Percentiles rank a stretch among this genome's conserved stretches.
These are phyloP conservation scores for Annona squamosa DNA, from an alignment of 164 flowering plant genomes.

Conservation along the genomic window DNA sequence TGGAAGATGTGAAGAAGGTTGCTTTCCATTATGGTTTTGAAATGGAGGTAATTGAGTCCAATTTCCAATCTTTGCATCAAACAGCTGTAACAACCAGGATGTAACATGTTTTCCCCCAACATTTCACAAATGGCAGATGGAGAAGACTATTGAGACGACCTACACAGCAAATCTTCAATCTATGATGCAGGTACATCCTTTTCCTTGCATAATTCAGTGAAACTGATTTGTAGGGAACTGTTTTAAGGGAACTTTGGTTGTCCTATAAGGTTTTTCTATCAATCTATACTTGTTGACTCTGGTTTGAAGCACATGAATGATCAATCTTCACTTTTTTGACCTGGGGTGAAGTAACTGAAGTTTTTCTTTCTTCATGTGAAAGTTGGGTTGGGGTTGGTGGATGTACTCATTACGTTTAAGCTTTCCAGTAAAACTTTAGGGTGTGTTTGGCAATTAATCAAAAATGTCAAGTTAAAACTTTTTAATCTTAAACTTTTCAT, in stretches of 20 bases:
- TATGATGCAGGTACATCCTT: slow-evolving; percentile 84
- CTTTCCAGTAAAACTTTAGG: neutral
- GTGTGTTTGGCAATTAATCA: too few species aligned
- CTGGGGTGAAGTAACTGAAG: too few species aligned
- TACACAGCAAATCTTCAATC: slow-evolving; percentile 81
- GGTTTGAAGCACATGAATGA: neutral
- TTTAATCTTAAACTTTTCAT: too few species aligned
- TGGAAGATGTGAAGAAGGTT: slow-evolving; percentile 92
- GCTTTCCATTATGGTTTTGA: slow-evolving; percentile 66
- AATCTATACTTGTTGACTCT: neutral
- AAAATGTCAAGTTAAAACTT: too few species aligned
- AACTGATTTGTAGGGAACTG: neutral
- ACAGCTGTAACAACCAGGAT: neutral
- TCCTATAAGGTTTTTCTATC: neutral
- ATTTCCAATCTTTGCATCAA: slow-evolving; percentile 1
- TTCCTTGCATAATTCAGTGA: neutral
- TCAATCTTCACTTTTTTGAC: too few species aligned
- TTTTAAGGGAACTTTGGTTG: neutral
- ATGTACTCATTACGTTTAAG: neutral
- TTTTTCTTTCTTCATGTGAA: too few species aligned
- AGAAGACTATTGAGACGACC: slow-evolving; percentile 71
- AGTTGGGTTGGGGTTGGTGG: too few species aligned
- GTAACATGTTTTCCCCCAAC: neutral
- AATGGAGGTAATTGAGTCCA: slow-evolving; percentile 48
- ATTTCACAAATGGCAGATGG: slow-evolving; percentile 45